phyloP scores from a whole-genome alignment of 805 yeast genomes.

The Metschnikowia cubensis region DNA sequence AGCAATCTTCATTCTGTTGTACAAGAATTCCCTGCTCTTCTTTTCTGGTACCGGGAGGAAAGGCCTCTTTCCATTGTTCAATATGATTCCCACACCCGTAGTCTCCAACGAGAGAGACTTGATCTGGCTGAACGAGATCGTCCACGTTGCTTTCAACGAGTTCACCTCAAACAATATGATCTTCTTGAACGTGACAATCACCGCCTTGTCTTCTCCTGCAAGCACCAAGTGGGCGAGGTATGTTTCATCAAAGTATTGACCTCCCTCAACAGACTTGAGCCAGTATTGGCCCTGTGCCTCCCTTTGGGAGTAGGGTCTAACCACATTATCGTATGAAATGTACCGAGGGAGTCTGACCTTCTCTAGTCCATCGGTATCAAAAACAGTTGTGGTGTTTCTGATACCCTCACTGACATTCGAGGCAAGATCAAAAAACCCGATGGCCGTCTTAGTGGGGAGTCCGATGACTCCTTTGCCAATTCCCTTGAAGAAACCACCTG shows the following conservation, averaged over 20 bases:
- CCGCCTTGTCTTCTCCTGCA: slow-evolving; percentile 75
- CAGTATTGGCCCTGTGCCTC: slow-evolving; percentile 95
- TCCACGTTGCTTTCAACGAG: slow-evolving; percentile 65
- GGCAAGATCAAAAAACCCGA: slow-evolving; percentile 90
- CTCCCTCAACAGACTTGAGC: slow-evolving; percentile 82
- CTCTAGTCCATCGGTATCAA: slow-evolving; percentile 72
- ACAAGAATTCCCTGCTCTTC: slow-evolving; percentile 59
- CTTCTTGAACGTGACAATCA: slow-evolving; percentile 68
- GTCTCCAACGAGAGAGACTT: slow-evolving; percentile 70
- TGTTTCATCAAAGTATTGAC: slow-evolving; percentile 62
- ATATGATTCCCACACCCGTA: slow-evolving; percentile 69
- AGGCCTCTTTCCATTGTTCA: slow-evolving; percentile 43
- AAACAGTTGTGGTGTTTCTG: slow-evolving; percentile 84
- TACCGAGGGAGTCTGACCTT: slow-evolving; percentile 81
- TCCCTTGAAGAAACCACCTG: slow-evolving; percentile 90
- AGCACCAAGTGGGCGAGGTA: slow-evolving; percentile 84
- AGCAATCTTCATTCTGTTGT: slow-evolving; percentile 71
- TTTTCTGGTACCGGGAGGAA: slow-evolving; percentile 79
- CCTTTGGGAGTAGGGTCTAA: slow-evolving; percentile 70
- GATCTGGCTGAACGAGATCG: slow-evolving; percentile 57
- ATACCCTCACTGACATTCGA: slow-evolving; percentile 92
- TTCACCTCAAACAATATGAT: slow-evolving; percentile 67
- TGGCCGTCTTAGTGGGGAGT: slow-evolving; percentile 93
- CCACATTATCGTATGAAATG: slow-evolving; percentile 63
- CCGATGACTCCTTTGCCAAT: slow-evolving; percentile 94